Evolutionary conservation across 2,329 filamentous ascomycete species (phyloP).

Genomic region (Venturia effusa): DNA sequence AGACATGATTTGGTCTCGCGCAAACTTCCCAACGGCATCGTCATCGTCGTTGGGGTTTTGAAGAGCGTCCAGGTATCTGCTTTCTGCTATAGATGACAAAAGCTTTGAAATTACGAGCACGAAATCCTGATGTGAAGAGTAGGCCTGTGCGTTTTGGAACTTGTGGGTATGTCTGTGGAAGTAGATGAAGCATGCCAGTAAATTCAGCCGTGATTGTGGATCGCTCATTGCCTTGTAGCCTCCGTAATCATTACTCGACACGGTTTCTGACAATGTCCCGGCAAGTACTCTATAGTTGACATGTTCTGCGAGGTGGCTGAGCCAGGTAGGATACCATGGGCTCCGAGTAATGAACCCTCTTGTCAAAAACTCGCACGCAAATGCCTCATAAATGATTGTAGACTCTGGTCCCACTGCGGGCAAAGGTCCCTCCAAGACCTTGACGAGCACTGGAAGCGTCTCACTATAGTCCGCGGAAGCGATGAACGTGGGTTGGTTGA

Average conservation of each 20-base stretch:
- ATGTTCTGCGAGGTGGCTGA: constrained; percentile 33
- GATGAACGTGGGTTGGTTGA: neutral
- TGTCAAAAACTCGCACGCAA: constrained; percentile 33
- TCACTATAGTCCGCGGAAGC: neutral
- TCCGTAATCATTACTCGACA: constrained; percentile 20
- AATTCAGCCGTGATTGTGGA: constrained; percentile 38
- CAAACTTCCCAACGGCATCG: constrained; percentile 34
- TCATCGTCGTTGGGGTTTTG: constrained; percentile 23
- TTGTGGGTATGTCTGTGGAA: constrained; percentile 41
- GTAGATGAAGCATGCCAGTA: constrained; percentile 50
- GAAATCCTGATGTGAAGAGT: constrained; percentile 41
- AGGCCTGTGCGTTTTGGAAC: constrained; percentile 25
- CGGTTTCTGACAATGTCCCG: constrained; percentile 21
- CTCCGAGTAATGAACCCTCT: constrained; percentile 27
- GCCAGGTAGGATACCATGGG: constrained; percentile 23
- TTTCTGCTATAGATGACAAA: constrained; percentile 45
- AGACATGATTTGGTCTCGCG: constrained; percentile 55
- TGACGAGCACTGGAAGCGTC: constrained; percentile 14
- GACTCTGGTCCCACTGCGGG: constrained; percentile 24
- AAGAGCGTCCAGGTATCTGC: constrained; percentile 41
- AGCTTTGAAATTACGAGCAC: constrained; percentile 44
- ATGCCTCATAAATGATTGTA: constrained; percentile 27
- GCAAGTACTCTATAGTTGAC: constrained; percentile 40
- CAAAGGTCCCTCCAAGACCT: constrained; percentile 21
- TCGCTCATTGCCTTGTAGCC: constrained; percentile 22